These are phyloP conservation scores for Trypanosoma lewisi DNA, from an alignment of 208 protist species.

Conservation along the genomic window DNA sequence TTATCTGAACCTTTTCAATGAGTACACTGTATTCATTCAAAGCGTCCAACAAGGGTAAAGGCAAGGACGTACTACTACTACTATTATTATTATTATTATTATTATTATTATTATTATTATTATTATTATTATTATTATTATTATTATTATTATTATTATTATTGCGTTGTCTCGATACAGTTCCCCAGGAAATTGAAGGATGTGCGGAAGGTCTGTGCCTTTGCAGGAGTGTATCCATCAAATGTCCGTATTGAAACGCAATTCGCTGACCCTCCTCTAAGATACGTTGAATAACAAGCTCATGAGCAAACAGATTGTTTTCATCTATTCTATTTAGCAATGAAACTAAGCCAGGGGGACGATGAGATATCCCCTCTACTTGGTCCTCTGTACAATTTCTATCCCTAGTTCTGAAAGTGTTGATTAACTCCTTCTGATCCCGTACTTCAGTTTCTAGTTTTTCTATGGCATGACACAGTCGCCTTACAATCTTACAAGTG, in stretches of 20 bases:
- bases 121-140: too few species aligned
- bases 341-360: conserved; percentile 1
- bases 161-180: neutral
- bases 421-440: neutral
- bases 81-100: too few species aligned
- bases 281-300: conserved; percentile 12
- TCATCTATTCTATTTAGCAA: conserved; percentile 12
- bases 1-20: conserved; percentile 12
- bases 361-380: neutral
- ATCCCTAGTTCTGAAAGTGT: neutral
- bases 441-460: conserved; percentile 6
- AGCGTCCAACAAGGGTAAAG: neutral
- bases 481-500: conserved; percentile 2
- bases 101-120: too few species aligned
- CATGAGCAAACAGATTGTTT: conserved; percentile 5
- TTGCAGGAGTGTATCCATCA: conserved; percentile 15
- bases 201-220: conserved; percentile 9
- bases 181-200: conserved; percentile 6
- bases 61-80: too few species aligned
- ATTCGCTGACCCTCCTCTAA: conserved; percentile 14
- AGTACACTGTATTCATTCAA: conserved; percentile 10
- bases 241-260: conserved; percentile 12
- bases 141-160: too few species aligned
- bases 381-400: neutral
- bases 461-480: conserved; percentile 3